Conservation (phyloP, 75 land plant genomes). For the Azolla pinnata region DNA sequence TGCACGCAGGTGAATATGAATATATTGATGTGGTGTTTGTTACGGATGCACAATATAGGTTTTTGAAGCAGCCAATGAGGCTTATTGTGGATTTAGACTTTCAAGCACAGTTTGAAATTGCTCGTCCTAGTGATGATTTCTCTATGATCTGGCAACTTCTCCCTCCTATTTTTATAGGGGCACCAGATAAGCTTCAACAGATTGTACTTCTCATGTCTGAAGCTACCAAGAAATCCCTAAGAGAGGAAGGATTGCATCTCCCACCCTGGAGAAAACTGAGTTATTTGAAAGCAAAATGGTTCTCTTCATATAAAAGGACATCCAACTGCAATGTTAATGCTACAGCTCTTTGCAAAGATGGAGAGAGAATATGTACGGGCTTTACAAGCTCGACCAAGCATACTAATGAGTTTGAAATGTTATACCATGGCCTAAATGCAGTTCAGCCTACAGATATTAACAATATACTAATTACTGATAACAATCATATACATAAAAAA, state of each 20-base stretch:
- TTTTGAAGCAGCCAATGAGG: conserved; percentile 23
- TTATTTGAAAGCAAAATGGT: conserved; percentile 90
- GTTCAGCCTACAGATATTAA: neutral
- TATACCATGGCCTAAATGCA: neutral
- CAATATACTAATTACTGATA: too few relatives aligned
- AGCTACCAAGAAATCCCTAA: conserved; percentile 65
- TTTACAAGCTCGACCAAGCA: neutral
- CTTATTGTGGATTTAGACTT: conserved; percentile 77
- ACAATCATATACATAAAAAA: neutral
- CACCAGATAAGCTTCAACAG: conserved; percentile 62
- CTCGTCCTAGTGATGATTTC: conserved; percentile 61
- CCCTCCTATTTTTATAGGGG: conserved; percentile 69
- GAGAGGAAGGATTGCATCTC: conserved; percentile 69
- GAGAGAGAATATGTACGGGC: neutral
- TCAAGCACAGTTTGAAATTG: conserved; percentile 81
- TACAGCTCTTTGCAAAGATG: neutral
- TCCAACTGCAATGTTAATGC: conserved; percentile 12
- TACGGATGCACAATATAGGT: conserved; percentile 12
- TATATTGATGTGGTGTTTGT: conserved; percentile 75
- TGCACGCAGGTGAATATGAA: conserved; percentile 44
- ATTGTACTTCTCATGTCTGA: conserved; percentile 59
- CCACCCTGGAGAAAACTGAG: conserved; percentile 92
- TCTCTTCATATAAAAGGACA: conserved; percentile 49
- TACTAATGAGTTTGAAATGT: neutral
- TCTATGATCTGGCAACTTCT: conserved; percentile 44